These are phyloP conservation scores for Diutina scorzettiae DNA, from an alignment of 1,139 yeast genomes.

Conservation along the genomic window DNA sequence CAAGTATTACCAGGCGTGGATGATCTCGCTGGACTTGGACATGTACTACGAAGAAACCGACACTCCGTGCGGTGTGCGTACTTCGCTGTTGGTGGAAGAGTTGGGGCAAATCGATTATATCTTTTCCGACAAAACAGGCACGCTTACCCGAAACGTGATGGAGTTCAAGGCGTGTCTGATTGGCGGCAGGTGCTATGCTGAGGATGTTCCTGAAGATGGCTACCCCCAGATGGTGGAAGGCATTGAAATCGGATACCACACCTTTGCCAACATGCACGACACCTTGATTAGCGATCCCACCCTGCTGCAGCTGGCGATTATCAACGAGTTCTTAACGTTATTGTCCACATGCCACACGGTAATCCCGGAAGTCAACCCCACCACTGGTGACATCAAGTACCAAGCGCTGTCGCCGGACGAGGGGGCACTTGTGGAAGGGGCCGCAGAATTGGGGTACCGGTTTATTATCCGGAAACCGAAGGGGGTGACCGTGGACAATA, in stretches of 20 bases:
- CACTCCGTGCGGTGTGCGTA: slow-evolving; percentile 90
- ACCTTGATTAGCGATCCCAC: slow-evolving; percentile 30
- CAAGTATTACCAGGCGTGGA: slow-evolving; percentile 87
- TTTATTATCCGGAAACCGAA: slow-evolving; percentile 82
- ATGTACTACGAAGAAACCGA: slow-evolving; percentile 81
- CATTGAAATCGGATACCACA: slow-evolving; percentile 68
- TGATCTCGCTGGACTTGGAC: slow-evolving; percentile 90
- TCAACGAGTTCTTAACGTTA: slow-evolving; percentile 72
- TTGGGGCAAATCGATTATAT: slow-evolving; percentile 92
- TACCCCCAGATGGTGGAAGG: slow-evolving; percentile 64
- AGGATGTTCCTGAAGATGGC: slow-evolving; percentile 84
- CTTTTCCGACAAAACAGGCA: slow-evolving; percentile 94
- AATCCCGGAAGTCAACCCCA: slow-evolving; percentile 69
- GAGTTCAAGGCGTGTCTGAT: slow-evolving; percentile 91
- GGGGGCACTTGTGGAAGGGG: slow-evolving; percentile 97
- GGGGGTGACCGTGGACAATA: slow-evolving; percentile 43
- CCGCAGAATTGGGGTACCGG: slow-evolving; percentile 76
- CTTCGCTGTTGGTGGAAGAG: slow-evolving; percentile 92
- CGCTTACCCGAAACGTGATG: slow-evolving; percentile 90
- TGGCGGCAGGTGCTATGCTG: slow-evolving; percentile 85
- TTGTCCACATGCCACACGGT: slow-evolving; percentile 95
- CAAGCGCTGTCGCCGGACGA: slow-evolving; percentile 99
- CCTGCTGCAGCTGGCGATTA: slow-evolving; percentile 45
- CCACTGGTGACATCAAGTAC: slow-evolving; percentile 60
- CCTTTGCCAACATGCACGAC: slow-evolving; percentile 50